Base-by-base conservation (phyloP, 495 filamentous ascomycete species). In the Staphylotrichum longicolle region DNA sequence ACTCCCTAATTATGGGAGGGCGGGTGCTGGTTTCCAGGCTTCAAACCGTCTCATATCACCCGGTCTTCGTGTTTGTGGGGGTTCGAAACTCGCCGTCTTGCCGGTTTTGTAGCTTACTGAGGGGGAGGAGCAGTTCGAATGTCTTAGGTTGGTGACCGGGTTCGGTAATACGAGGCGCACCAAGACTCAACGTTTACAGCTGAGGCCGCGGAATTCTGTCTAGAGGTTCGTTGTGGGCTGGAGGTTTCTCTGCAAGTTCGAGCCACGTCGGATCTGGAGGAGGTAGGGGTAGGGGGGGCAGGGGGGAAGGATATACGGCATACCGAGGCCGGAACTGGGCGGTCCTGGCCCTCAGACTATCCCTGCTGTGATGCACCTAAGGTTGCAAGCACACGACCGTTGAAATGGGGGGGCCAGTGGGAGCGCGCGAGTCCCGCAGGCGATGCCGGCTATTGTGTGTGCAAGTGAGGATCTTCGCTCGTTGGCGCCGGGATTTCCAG, bases 381-480 rank as follows among this genome's bases (percentile, higher is more conserved):
- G 47, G 60, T 51, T 58, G 55, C 54, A 58, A 54, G 49, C 61
- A 63, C 54, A 53, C 41, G 54, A 63, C 54, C 54, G 39, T 63
- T 53, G 55, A 20, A 41, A 54, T 58, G 46, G 27, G 5, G 37
- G 9, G 40, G 12, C 40, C 37, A 39, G 37, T 20, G 53, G 35
- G 14, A 10, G 49, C 14, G 32, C 41, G 37, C 10, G 30, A 37
- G 34, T 37, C 60, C 46, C 50, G 40, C n/a, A 11, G 32, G 8
- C 30, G 11, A 4, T 49, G 55, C 45, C 45, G 55, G 45, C 32
- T 47, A 47, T 48, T 49, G 45, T 50, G 54, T 10, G 32, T 27
- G n/a, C 39, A 5, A 2, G 33, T 27, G 30, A 11, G 6, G 15
- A 6, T 11, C 14, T 15, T 7, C 39, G 35, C 57, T 46, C 40